Base-by-base conservation (phyloP, 257 asterid species). In the Capsicum rhomboideum region DNA sequence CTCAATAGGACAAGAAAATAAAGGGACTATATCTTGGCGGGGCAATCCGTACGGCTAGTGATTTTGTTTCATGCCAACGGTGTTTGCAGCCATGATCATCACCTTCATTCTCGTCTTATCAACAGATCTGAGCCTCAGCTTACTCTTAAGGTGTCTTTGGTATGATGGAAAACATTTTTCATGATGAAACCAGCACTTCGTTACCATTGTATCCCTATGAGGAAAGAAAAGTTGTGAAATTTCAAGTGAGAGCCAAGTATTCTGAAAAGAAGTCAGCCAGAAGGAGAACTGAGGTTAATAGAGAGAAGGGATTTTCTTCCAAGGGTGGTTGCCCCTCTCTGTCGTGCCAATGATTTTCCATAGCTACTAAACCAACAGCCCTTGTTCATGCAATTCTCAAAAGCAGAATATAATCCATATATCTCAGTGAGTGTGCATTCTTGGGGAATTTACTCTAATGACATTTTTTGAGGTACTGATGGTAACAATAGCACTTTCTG, bases 1-100 rank as follows among this genome's bases (percentile, higher is more conserved):
- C 78, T 68, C 52, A 34, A 18, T 34, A 68, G 52, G 52, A 16
- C 78, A 68, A 12, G 52, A 34, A 11, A 68, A 42, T 68, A 37
- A 18, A 68, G 52, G 16, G 77, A 18, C 87, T 71, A 86, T 55
- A 84, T 84, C 87, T 84, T 87, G 87, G 89, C 83, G 53, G 87
- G 87, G 87, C 86, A 23, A 67, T 8, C 84, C 69, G 6, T 23
- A 29, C 4, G n/a, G 85, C 82, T 68, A 17, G 59, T 68, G 49
- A 68, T 68, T 34, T 34, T 46, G 58, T 74, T 58, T 74, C 28
- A 7, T 14, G 80, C 40, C 13, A 74, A 10, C 44, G 5, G 81
- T 49, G 44, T 75, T 28, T 49, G 63, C 78, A 59, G 21, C 66
- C 78, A 82, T 31, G 83, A 52, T 34, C 88, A 68, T 85, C 66